Base-by-base conservation (phyloP, 2,329 filamentous ascomycete genomes). In the Talaromyces sp. region DNA sequence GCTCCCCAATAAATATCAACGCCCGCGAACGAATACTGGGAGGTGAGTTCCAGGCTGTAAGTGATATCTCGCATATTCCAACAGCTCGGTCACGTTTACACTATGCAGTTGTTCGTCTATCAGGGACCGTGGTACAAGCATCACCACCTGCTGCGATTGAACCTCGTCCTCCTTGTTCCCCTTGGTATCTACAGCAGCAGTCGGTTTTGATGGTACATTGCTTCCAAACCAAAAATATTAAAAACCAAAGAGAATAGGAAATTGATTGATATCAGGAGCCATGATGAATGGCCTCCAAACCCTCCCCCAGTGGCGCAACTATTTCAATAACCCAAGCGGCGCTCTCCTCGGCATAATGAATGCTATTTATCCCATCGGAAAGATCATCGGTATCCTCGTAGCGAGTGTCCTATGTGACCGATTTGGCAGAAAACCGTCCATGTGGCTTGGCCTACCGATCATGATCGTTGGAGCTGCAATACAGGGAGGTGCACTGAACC, bases 281-380 rank as follows among this genome's bases (percentile, higher is more conserved):
- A 71, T 80, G 61, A 77, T 78, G 75, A 81, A 81, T 62, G 79
- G 77, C 11, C 69, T 81, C 0, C 77, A 80, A 58, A 72, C 78
- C 9, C 69, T 79, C 0, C 62, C 69, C 0, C 67, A 74, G 62
- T 81, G 79, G 78, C 71, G 74, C 57, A 59, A 63, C 1, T 79
- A 78, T 60, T 79, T 81, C 56, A 68, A 69, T 27, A 65, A 76
- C 41, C 79, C 79, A 10, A 65, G 67, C 38, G 78, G 77, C 31
- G 71, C 73, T 8, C 69, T 70, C 29, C 72, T 80, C 2, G 79
- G 79, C 59, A 67, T 29, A 14, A 82, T 62, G 77, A 75, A 10
- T 66, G 82, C 7, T 80, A 82, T 62, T 71, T 75, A 0, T 68
- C 80, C 0, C 66, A 73, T n/a, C 79, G 77, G 76, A 49, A 58